Conservation (phyloP, 257 asterid genomes). For the Capsicum chinense region DNA sequence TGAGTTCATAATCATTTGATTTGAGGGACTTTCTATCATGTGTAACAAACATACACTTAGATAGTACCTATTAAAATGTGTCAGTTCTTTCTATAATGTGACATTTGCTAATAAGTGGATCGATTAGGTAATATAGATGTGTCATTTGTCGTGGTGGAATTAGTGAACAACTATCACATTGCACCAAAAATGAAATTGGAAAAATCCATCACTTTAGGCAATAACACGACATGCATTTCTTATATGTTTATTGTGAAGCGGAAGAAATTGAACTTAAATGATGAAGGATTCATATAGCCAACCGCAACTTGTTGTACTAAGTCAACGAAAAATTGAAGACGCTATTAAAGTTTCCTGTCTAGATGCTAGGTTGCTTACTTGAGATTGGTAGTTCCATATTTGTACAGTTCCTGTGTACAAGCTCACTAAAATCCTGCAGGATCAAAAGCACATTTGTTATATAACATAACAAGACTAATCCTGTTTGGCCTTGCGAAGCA, state of each 20-base stretch:
- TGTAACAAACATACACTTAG: too few relatives aligned
- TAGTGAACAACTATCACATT: not conserved
- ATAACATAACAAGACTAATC: not conserved
- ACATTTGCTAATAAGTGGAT: too few relatives aligned
- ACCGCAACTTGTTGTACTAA: not conserved
- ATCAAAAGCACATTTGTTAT: not conserved
- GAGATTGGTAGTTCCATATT: slow-evolving; percentile 92
- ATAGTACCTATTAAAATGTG: too few relatives aligned
- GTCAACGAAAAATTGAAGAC: not conserved
- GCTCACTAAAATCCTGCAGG: slow-evolving; percentile 77
- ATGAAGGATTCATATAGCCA: not conserved
- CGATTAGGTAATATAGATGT: not conserved
- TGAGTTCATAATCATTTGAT: not conserved
- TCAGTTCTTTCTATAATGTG: too few relatives aligned
- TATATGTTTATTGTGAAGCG: not conserved
- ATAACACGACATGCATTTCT: not conserved
- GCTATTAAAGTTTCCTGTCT: not conserved
- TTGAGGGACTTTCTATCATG: not conserved
- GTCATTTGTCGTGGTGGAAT: not conserved
- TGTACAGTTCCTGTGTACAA: slow-evolving; percentile 86
- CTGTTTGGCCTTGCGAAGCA: not conserved
- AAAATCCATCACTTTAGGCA: not conserved
- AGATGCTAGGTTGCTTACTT: slow-evolving; percentile 48
- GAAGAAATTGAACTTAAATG: not conserved
- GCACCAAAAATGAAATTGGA: not conserved